Base-by-base conservation (phyloP, 2,329 filamentous ascomycete species). In the Aureobasidium sp. region DNA sequence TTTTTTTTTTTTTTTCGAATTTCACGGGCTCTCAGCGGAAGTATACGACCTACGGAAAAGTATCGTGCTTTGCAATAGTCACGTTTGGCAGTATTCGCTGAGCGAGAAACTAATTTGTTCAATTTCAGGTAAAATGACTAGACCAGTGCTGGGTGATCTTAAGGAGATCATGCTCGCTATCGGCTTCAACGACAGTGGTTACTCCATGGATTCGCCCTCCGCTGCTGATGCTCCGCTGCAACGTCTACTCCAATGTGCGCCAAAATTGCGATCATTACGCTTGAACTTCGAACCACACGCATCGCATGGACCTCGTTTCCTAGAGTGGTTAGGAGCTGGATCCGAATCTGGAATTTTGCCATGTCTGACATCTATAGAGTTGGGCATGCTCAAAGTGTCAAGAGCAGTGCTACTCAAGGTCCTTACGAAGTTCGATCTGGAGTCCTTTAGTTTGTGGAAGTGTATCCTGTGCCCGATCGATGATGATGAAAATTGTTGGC, bases 381-480 rank as follows among this genome's bases (percentile, higher is more conserved):
- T 62, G 3, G 60, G 60, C 3, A 58, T 60, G 57, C 32, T 56
- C 25, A 49, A 21, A 12, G 41, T 58, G 4, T 2, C 30, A 3
- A 35, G 19, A 6, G n/a, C 8, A 2, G 51, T 47, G 10, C 55
- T 63, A 2, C 29, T 59, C 11, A 50, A 53, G 27, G 50, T 57
- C 19, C 49, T 62, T 14, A 44, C 45, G n/a, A 62, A 60, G 19
- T 61, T 60, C 32, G 24, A 58, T 17, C 39, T 63, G 27, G 48
- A 47, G 17, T 59, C 58, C 5, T 44, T 62, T 39, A 62, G 58
- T 17, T 21, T 63, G 8, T 62, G 61, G 59, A 58, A 60, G 17
- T 47, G 61, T n/a, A 16, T 17, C 3, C 42, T 59, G 6, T 12
- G 25, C 10, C 24, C 21, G n/a, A 12, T n/a, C 2, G 22, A n/a